Evolutionary conservation across 306 rosid genomes (phyloP).

Genomic region (Lupinus albus): DNA sequence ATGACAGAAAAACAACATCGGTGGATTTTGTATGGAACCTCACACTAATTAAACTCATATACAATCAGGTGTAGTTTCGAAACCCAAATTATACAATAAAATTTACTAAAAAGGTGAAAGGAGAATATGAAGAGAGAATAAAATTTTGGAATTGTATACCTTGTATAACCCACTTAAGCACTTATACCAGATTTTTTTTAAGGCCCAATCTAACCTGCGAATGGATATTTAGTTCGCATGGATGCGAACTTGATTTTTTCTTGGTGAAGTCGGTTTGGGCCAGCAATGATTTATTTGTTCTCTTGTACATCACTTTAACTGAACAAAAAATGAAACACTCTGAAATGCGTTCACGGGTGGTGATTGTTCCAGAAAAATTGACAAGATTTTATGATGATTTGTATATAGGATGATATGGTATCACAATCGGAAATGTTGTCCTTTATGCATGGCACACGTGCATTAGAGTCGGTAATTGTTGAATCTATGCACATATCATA

Average conservation of each 20-base stretch:
- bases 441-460: slow-evolving; percentile 69
- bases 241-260: no score
- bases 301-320: no score
- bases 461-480: slow-evolving; percentile 44
- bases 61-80: not conserved
- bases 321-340: no score
- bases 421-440: slow-evolving; percentile 44
- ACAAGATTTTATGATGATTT: slow-evolving; percentile 12
- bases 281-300: no score
- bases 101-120: not conserved
- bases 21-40: slow-evolving; percentile 1
- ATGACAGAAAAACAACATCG: slow-evolving; percentile 37
- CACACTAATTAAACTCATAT: slow-evolving; percentile 16
- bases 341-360: no score
- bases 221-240: no score
- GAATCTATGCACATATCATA: slow-evolving; percentile 37
- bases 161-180: no score
- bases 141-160: not conserved
- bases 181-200: no score
- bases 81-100: not conserved
- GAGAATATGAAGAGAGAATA: not conserved
- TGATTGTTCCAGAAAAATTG: no score
- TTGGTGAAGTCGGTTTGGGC: no score
- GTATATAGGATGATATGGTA: slow-evolving; percentile 37
- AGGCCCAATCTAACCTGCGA: no score